These are phyloP conservation scores for Rehmannia glutinosa DNA, from an alignment of 257 asterid species.

Conservation along the genomic window DNA sequence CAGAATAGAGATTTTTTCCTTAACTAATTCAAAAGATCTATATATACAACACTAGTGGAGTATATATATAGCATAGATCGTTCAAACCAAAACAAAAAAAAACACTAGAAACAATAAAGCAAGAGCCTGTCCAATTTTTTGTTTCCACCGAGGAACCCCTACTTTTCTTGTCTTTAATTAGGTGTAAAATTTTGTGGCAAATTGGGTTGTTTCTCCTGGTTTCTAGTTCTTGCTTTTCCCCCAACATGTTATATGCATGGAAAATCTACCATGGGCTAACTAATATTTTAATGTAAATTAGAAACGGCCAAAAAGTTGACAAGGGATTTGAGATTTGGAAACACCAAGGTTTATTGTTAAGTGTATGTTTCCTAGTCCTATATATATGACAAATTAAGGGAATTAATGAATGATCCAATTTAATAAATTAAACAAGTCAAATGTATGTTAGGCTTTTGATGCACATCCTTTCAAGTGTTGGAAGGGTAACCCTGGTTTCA, in stretches of 20 bases:
- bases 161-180: not conserved
- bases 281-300: not conserved
- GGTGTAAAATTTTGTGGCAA: not conserved
- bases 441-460: slow-evolving; percentile 25
- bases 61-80: not conserved
- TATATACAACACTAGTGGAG: not conserved
- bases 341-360: not conserved
- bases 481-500: slow-evolving; percentile 22
- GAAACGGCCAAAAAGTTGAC: not conserved
- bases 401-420: not conserved
- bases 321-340: slow-evolving; percentile 3
- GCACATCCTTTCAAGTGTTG: slow-evolving; percentile 19
- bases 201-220: not conserved
- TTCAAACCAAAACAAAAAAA: not conserved
- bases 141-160: slow-evolving; percentile 18
- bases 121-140: slow-evolving; percentile 32
- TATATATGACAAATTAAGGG: not conserved
- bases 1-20: slow-evolving; percentile 1
- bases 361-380: not conserved
- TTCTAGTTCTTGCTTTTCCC: not conserved
- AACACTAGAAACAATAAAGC: slow-evolving; percentile 23
- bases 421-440: slow-evolving; percentile 22
- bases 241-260: slow-evolving; percentile 18
- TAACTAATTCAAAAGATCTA: not conserved
- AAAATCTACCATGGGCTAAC: not conserved